Conservation (phyloP, 345 rosid species). For the Corymbia maculata region DNA sequence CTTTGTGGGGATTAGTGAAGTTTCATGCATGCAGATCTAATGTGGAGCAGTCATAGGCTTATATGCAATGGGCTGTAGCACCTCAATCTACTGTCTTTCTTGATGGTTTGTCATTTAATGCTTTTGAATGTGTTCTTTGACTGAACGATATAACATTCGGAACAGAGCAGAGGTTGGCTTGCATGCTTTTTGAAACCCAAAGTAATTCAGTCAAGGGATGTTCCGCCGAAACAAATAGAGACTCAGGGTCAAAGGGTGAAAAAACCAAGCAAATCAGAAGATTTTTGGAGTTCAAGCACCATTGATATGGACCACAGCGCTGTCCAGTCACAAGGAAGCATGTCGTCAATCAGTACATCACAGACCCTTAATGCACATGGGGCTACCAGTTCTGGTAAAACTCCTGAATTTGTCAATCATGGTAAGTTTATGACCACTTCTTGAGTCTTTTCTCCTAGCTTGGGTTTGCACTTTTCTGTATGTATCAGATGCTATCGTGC, state of each 20-base stretch:
- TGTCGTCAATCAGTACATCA: slow-evolving; percentile 44
- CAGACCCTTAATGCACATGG: slow-evolving; percentile 28
- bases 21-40: not conserved
- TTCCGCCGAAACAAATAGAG: slow-evolving; percentile 11
- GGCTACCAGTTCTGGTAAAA: slow-evolving; percentile 22
- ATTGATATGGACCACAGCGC: slow-evolving; percentile 62
- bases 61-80: not conserved
- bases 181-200: slow-evolving; percentile 48
- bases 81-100: not conserved
- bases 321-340: slow-evolving; percentile 62
- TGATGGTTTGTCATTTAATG: slow-evolving; percentile 10
- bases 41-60: not conserved
- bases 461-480: not conserved
- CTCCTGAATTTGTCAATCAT: slow-evolving; percentile 63
- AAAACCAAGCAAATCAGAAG: slow-evolving; percentile 42
- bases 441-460: not conserved
- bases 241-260: slow-evolving; percentile 5
- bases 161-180: slow-evolving; percentile 89
- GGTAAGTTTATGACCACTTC: slow-evolving; percentile 26
- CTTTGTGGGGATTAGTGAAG: not conserved
- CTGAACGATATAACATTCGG: slow-evolving; percentile 27
- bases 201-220: slow-evolving; percentile 16
- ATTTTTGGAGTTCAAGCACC: slow-evolving; percentile 57
- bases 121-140: slow-evolving; percentile 3
- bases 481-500: not conserved